Percentiles rank a stretch among this genome's conserved stretches.
Conservation (phyloP, 2,329 filamentous ascomycete species). For the Diaporthe batatas region DNA sequence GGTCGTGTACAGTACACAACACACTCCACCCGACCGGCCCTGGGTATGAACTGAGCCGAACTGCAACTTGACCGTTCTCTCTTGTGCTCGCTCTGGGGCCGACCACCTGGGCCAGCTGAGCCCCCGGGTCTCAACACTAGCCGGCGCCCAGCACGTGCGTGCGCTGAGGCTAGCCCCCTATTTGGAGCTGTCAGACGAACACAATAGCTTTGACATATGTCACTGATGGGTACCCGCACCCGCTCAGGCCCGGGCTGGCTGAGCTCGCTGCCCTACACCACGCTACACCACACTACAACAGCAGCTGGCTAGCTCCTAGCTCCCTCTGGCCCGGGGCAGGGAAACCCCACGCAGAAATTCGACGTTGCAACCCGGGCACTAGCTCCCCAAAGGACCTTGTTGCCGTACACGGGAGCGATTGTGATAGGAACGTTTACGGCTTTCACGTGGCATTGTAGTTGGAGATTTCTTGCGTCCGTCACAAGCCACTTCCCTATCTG, state of each 20-base stretch:
- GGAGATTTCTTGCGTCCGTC: background rate
- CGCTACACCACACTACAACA: too few species aligned
- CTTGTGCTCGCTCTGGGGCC: too few species aligned
- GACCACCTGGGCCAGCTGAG: too few species aligned
- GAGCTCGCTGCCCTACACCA: too few species aligned
- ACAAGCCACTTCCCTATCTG: too few species aligned
- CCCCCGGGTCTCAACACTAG: background rate
- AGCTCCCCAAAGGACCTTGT: constrained; percentile 11
- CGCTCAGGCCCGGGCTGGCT: too few species aligned
- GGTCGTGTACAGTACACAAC: background rate
- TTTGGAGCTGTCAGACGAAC: background rate
- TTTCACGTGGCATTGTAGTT: too few species aligned
- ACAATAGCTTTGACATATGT: background rate
- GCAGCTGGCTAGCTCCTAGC: too few species aligned
- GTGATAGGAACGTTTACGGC: background rate
- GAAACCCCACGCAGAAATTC: background rate
- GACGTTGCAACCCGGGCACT: background rate
- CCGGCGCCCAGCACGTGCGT: background rate
- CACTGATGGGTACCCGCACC: too few species aligned
- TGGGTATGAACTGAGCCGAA: background rate
- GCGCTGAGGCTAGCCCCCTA: background rate
- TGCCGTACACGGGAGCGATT: too few species aligned
- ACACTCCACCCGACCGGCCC: too few species aligned
- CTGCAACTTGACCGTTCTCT: background rate
- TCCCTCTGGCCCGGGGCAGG: too few species aligned